Base-by-base conservation (phyloP, 2,329 filamentous ascomycete genomes). In the Neonectria sp. region DNA sequence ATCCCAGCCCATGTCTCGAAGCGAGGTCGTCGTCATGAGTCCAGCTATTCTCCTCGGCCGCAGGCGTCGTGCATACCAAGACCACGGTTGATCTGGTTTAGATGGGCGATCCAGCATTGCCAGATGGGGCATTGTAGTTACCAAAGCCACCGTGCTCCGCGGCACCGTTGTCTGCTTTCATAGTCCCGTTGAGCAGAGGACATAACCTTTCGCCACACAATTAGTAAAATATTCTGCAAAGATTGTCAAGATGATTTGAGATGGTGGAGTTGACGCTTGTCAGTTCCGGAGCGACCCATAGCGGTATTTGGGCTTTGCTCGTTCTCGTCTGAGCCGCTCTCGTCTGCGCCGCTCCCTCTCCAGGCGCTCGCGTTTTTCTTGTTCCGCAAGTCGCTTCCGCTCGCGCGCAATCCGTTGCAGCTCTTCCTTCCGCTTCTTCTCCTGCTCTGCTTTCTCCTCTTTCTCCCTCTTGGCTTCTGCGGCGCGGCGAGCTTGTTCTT, bases 111-210 rank as follows among this genome's bases (percentile, higher is more conserved):
- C 78, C 79, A 60, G 79, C 79, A 55, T 70, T 72, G 31, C 71
- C 76, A 11, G 76, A 60, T 7, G 81, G 80, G 21, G 83, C 82
- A 57, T 81, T 83, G 78, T 87, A 88, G 61, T 87, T 86, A 65
- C 88, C 88, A 78, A 90, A 90, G 7, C 88, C 86, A 61, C 87
- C 86, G 68, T 89, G 85, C 68, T 90, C 88, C 43, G 83, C 82
- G n/a, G 83, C 82, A 64, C 84, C 83, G 69, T 86, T 87, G 72
- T 88, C 86, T 45, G 84, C 82, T 71, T 92, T 92, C 84, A 92
- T 92, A 35, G 92, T 93, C 59, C 94, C 94, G 78, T 97, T 97
- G 69, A 97, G 91, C 79, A 96, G 86, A 55, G 94, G 94, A 79
- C 94, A 97, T 76, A 95, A 88, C 80, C 91, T 94, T 86, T 86